Evolutionary conservation across 169 alveolate species (phyloP), one percentile per base, ranked within the genome.

Genomic region (Hepatocystis sp.): DNA sequence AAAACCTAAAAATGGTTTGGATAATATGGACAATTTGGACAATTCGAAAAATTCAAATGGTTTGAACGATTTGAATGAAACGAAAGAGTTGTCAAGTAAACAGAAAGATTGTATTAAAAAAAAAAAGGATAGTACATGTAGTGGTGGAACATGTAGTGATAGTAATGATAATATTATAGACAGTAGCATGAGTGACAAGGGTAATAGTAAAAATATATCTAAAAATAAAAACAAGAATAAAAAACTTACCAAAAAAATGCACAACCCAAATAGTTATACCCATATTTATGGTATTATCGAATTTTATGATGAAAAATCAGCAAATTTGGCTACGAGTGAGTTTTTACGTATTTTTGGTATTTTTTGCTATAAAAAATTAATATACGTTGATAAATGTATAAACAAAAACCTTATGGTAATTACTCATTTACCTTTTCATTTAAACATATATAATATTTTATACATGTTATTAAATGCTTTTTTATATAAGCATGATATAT

Each of bases 371-470:
- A 71, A 71, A 10, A 71, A 71, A 71, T 71, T 71, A 71, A 63
- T 71, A 34, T 71, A 71, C 58, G 86, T 71, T 56, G 86, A 71
- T 71, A 71, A 42, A 32, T 71, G 86, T 58, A 55, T 56, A 36
- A 58, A 71, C 34, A 71, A 71, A 71, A 71, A 71, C 2, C 55
- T 71, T 10, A 71, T 71, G 86, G 32, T 71, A 13, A 58, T 71
- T 42, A 71, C 86, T 8, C 86, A 71, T 63, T 51, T 71, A 19
- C 86, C 86, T 2, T 71, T 71, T 71, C 86, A 71, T 32, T 23
- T 58, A 42, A 42, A 56, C 11, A 58, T 71, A 44, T 71, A 71
- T 36, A 71, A 71, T 13, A 71, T 71, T 56, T 71, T 71, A 28
- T 56, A 71, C 53, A 19, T 71, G 25, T 51, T 71, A 15, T 46